Base-by-base conservation (phyloP, 108 stramenopile species). In the Conticribra guillardii region DNA sequence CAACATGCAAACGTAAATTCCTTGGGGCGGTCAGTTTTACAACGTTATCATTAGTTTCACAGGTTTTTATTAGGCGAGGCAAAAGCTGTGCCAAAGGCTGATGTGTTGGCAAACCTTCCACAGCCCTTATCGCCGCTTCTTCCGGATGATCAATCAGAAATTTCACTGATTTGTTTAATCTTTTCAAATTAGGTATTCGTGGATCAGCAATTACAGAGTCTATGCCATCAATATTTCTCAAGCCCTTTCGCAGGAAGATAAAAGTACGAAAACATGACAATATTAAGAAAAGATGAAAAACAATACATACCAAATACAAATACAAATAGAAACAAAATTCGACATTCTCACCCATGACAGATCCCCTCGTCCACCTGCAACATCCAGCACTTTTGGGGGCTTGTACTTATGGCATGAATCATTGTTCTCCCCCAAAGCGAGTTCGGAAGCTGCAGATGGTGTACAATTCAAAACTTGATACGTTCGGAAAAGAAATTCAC, bases 341-440 rank as follows among this genome's bases (percentile, higher is more conserved):
- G n/a, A n/a, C n/a, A n/a, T n/a, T n/a, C n/a, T n/a, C n/a, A n/a
- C n/a, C n/a, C n/a, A 92, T 5, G 84, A 84, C 52, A 96, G 74
- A 51, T 92, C 88, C 4, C 95, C 95, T 32, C 86, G 85, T 14
- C 95, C 95, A 1, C 95, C 95, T 15, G 95, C 95, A 4, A 91
- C 88, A 52, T 96, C 95, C 17, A 96, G 62, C 15, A 96, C 68
- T 19, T 5, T 31, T 50, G 29, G 18, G 67, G 45, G 2, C 17
- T 33, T 45, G 18, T n/a, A n/a, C n/a, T n/a, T n/a, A n/a, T n/a
- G n/a, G n/a, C n/a, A n/a, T n/a, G n/a, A n/a, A n/a, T n/a, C n/a
- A n/a, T n/a, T n/a, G n/a, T n/a, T n/a, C n/a, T n/a, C n/a, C n/a
- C n/a, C n/a, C n/a, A n/a, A n/a, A n/a, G n/a, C n/a, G n/a, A n/a